A percentile compares a stretch with the other conserved stretches of the same genome.
Conservation (phyloP, 1,284 basidiomycete species). For the Singerocomus rubriflavus region DNA sequence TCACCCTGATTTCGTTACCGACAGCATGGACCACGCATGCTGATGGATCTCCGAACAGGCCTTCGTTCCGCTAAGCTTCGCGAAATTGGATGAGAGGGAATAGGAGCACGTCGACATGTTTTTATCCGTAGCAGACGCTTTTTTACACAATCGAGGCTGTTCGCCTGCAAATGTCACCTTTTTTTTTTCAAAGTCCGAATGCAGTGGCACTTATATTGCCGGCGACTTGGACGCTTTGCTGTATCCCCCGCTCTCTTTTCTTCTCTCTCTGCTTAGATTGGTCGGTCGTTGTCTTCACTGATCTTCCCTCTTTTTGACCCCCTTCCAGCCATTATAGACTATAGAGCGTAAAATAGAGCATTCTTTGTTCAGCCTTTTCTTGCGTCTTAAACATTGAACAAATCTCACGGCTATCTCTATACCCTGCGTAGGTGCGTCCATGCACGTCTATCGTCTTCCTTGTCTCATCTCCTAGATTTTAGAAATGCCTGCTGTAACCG, state of each 20-base stretch:
- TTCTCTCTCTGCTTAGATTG: slow-evolving; percentile 47
- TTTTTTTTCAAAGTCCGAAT: slow-evolving; percentile 35
- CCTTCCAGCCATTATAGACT: slow-evolving; percentile 47
- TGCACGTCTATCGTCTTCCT: not conserved
- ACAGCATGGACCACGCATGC: slow-evolving; percentile 27
- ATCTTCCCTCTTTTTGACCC: slow-evolving; percentile 14
- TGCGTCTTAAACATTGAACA: slow-evolving; percentile 39
- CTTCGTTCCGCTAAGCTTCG: slow-evolving; percentile 67
- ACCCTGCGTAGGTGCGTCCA: slow-evolving; percentile 38
- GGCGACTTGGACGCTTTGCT: slow-evolving; percentile 2
- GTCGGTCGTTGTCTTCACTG: slow-evolving; percentile 21
- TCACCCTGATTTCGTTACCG: slow-evolving; percentile 22
- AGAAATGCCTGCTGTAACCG: slow-evolving; percentile 73
- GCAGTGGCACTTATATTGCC: slow-evolving; percentile 17
- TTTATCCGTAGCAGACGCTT: slow-evolving; percentile 1
- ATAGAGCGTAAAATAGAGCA: slow-evolving; percentile 53
- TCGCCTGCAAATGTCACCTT: not conserved
- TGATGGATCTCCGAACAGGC: slow-evolving; percentile 43
- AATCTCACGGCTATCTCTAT: slow-evolving; percentile 32
- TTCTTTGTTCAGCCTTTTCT: slow-evolving; percentile 47
- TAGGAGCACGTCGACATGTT: slow-evolving; percentile 11
- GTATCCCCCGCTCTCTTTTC: slow-evolving; percentile 31
- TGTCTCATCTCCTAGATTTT: slow-evolving; percentile 38
- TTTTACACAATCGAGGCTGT: slow-evolving; percentile 24
- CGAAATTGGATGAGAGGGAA: slow-evolving; percentile 41